Base-by-base conservation (phyloP, 2,329 filamentous ascomycete species). In the Onygenales sp. region DNA sequence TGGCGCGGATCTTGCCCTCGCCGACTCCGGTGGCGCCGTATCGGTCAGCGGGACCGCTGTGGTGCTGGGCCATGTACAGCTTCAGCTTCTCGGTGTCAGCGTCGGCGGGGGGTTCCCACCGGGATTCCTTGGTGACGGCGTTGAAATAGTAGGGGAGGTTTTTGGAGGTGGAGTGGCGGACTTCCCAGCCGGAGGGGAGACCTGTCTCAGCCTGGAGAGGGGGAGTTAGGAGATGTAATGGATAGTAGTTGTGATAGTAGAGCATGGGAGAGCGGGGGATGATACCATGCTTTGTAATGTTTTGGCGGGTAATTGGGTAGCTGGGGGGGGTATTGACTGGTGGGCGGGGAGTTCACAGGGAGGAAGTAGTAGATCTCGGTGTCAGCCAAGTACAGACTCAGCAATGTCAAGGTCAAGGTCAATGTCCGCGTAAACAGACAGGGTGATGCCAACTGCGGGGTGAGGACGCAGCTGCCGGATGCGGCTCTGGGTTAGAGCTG, bases 81-180 rank as follows among this genome's bases (percentile, higher is more conserved):
- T 96, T 97, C 60, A 98, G 82, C 74, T 87, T 89, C 63, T 96
- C 90, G 54, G 87, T 87, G 73, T 98, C 89, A 62, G 91, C 93
- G 59, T 85, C 88, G 44, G 81, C 70, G 7, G 93, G 93, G 2
- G 93, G 92, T 69, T 97, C 93, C 93, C 93, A 98, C 73, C 89
- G 83, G 58, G 93, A 97, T 68, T 89, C 84, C 70, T 91, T 92
- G 59, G 89, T 88, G 61, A 74, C 75, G 45, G 86, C 77, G 74
- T 96, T 94, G 85, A 96, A 97, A 78, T 97, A 98, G 79, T 98
- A 98, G 39, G 93, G 93, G 38, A 97, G 86, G 75, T 95, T 95
- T 78, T 96, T 97, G 72, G 89, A 95, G 78, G 96, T 95, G 72
- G 89, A 95, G 76, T 94, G 89, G 70, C 93, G 89, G 67, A 98